phyloP scores from a whole-genome alignment of 352 stramenopile species.

The Phytophthora pseudosyringae region DNA sequence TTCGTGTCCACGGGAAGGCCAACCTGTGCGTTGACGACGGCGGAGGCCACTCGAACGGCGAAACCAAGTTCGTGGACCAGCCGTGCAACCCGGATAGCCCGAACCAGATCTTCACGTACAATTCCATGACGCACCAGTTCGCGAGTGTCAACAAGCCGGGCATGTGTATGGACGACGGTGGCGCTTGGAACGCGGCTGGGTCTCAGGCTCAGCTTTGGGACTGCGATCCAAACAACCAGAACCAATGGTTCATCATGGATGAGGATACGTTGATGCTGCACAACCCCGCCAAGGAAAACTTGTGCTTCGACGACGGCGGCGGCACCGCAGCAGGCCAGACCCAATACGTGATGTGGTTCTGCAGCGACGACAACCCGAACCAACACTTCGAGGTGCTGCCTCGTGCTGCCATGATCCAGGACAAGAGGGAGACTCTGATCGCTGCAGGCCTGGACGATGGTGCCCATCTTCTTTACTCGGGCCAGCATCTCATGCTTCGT shows the following conservation, averaged over 20 bases:
- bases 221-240: conserved; percentile 29
- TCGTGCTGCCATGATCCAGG: conserved; percentile 8
- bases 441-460: conserved; percentile 27
- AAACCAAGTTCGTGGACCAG: conserved; percentile 27
- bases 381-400: conserved; percentile 46
- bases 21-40: conserved; percentile 48
- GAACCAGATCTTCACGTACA: conserved; percentile 45
- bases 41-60: conserved; percentile 15
- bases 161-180: conserved; percentile 30
- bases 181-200: conserved; percentile 14
- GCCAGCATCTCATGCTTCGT: conserved; percentile 25
- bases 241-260: conserved; percentile 40
- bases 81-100: conserved; percentile 36
- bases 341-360: conserved; percentile 25
- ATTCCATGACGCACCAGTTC: conserved; percentile 26
- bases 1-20: conserved; percentile 31
- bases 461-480: conserved; percentile 23
- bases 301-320: conserved; percentile 47
- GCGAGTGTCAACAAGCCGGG: conserved; percentile 18
- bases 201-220: conserved; percentile 26
- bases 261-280: conserved; percentile 37
- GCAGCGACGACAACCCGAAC: conserved; percentile 28
- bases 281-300: conserved; percentile 34
- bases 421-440: conserved; percentile 22
- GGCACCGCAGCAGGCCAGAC: conserved; percentile 7